Evolutionary conservation across 352 stramenopile species (phyloP), one percentile per base, ranked within the genome.

Genomic region (Albugo laibachii): DNA sequence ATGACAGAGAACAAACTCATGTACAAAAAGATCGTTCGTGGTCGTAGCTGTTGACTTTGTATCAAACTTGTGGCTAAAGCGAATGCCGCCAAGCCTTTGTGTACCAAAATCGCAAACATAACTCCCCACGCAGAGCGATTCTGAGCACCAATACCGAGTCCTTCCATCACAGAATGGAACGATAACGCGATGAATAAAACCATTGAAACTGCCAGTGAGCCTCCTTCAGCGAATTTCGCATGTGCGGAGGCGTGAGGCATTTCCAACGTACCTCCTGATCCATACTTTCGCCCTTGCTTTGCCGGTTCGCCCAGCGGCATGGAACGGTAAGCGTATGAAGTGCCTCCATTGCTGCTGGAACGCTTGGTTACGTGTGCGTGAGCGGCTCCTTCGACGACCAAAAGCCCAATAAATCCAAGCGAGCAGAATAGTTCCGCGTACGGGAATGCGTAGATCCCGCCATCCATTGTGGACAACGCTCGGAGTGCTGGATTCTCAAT

Each of bases 351-450:
- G 37, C 6, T 56, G 31, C n/a, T 36, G n/a, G 19, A 38, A 36
- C 13, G 20, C 36, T 63, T 73, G 53, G 42, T 45, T 53, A 83
- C 60, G 13, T 56, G 54, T 20, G 60, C 53, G 39, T 86, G 74
- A 1, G 74, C 74, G 1, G 61, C 58, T 48, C 83, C 70, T 55
- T 86, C 74, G 36, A 86, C 46, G 18, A 86, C 42, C 42, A 86
- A 54, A 12, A 86, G 56, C 2, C 58, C 69, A 3, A 86, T 39
- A 42, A 86, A 86, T 5, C 74, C 74, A 15, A 81, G 21, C 1
- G 74, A 81, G 52, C 70, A 75, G 48, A 86, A 86, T 57, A 81
- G 79, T 54, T 86, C 68, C 14, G 74, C 74, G 49, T 83, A 86
- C 12, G 74, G 74, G 38, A 86, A 86, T 19, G 55, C 70, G 47